Conservation (phyloP, 768 basidiomycete species). For the Leccinum uliginosum region DNA sequence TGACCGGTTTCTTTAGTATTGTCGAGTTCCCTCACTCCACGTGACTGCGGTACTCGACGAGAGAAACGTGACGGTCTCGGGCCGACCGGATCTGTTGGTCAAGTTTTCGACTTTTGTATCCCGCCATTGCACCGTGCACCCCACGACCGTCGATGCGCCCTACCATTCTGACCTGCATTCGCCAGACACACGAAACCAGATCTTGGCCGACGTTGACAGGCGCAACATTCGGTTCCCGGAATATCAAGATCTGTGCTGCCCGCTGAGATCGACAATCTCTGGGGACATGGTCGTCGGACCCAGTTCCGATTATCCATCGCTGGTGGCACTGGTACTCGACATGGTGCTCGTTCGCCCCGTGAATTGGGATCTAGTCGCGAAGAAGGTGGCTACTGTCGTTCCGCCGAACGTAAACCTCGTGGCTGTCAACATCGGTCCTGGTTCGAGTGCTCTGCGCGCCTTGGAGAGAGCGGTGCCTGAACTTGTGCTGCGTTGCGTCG, state of each 20-base stretch:
- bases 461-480: too few species aligned
- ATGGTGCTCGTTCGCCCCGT: constrained; percentile 46
- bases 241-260: constrained; percentile 42
- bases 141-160: constrained; percentile 45
- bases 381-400: too few species aligned
- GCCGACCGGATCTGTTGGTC: constrained; percentile 46
- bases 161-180: constrained; percentile 43
- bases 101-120: constrained; percentile 39
- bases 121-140: constrained; percentile 33
- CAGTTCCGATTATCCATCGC: constrained; percentile 16
- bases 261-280: constrained; percentile 43
- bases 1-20: constrained; percentile 4
- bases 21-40: constrained; percentile 30
- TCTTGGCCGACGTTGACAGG: constrained; percentile 41
- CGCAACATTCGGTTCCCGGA: constrained; percentile 50
- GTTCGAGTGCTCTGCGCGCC: too few species aligned
- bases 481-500: too few species aligned
- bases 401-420: constrained; percentile 18
- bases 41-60: constrained; percentile 51
- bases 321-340: constrained; percentile 38
- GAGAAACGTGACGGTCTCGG: constrained; percentile 52
- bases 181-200: constrained; percentile 32
- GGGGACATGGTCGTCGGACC: constrained; percentile 34
- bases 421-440: constrained; percentile 48
- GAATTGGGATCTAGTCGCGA: constrained; percentile 42